These are phyloP conservation scores for Annulohypoxylon bovei DNA, from an alignment of 495 filamentous ascomycete genomes.

Conservation along the genomic window DNA sequence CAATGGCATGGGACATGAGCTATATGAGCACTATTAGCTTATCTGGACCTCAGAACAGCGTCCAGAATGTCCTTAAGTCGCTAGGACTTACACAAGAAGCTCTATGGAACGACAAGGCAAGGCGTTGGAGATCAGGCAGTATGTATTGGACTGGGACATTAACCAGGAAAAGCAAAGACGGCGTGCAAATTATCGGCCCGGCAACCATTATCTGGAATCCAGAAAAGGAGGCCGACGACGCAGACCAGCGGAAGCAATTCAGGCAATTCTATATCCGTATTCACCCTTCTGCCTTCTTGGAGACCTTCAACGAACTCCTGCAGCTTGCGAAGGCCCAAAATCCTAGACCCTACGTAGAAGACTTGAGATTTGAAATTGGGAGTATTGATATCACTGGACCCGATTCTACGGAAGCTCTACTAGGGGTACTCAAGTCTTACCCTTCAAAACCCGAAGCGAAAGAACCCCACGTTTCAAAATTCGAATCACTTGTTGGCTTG, in stretches of 20 bases:
- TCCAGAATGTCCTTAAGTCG: constrained; percentile 70
- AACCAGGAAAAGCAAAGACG: constrained; percentile 65
- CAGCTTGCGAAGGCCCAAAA: constrained; percentile 73
- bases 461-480: constrained; percentile 64
- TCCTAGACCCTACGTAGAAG: constrained; percentile 80
- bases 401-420: constrained; percentile 80
- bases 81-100: constrained; percentile 69
- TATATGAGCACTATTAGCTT: constrained; percentile 89
- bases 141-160: constrained; percentile 75
- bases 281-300: constrained; percentile 89
- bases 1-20: constrained; percentile 91
- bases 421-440: constrained; percentile 74
- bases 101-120: constrained; percentile 68
- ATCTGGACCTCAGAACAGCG: constrained; percentile 69
- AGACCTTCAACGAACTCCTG: constrained; percentile 82
- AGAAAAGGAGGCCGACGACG: constrained; percentile 24
- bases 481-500: constrained; percentile 71
- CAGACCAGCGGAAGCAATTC: constrained; percentile 53
- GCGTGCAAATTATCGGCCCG: constrained; percentile 72
- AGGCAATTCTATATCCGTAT: constrained; percentile 77
- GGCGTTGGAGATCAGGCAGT: constrained; percentile 78
- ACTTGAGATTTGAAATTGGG: constrained; percentile 92
- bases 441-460: constrained; percentile 31
- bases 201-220: constrained; percentile 77
- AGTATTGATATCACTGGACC: constrained; percentile 91